phyloP scores from a whole-genome alignment of 2,329 filamentous ascomycete genomes.

The Botryotinia calthae region DNA sequence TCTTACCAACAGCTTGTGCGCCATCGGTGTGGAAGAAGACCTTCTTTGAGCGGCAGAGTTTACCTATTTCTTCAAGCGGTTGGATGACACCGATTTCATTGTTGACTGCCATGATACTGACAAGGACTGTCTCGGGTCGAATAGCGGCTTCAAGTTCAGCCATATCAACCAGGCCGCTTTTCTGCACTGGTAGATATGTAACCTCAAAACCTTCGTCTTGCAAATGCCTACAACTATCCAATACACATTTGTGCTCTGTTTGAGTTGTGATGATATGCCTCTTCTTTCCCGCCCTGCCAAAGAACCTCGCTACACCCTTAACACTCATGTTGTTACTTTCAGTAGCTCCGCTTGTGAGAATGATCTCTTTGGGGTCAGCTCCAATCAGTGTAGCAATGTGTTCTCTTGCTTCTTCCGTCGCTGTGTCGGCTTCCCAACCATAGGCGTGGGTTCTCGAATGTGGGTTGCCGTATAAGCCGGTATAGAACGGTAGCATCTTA shows the following conservation, averaged over 20 bases:
- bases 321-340: constrained; percentile 99
- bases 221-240: constrained; percentile 94
- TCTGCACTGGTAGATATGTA: constrained; percentile 91
- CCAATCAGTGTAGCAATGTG: constrained; percentile 86
- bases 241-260: constrained; percentile 98
- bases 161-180: constrained; percentile 81
- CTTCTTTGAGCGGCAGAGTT: constrained; percentile 85
- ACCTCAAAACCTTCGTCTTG: constrained; percentile 96
- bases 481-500: constrained; percentile 93
- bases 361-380: constrained; percentile 95
- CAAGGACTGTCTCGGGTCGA: constrained; percentile 82
- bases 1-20: constrained; percentile 98
- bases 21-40: constrained; percentile 98
- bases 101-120: constrained; percentile 98
- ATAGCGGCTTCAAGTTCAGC: constrained; percentile 84
- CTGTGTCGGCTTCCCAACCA: constrained; percentile 97
- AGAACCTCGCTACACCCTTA: constrained; percentile 96
- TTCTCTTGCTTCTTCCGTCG: constrained; percentile 79
- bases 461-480: constrained; percentile 92
- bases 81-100: constrained; percentile 99
- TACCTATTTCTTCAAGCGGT: constrained; percentile 88
- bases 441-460: constrained; percentile 97
- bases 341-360: constrained; percentile 96
- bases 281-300: constrained; percentile 90
- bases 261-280: constrained; percentile 97